A percentile compares a stretch with the other conserved stretches of the same genome.
Evolutionary conservation across 305 asterid genomes (phyloP).

Genomic region (Nicotiana rustica): DNA sequence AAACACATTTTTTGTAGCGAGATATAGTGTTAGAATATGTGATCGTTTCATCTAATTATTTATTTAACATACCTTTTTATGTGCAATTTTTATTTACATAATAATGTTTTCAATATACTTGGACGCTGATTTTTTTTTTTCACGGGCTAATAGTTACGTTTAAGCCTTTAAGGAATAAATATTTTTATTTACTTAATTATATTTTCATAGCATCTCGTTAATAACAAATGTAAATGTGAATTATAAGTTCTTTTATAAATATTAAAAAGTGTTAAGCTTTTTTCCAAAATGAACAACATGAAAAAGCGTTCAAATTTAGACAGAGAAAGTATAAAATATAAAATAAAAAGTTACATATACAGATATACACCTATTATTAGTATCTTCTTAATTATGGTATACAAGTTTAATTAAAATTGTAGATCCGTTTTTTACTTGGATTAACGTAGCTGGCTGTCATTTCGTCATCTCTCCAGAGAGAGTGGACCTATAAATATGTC

Average conservation of each 20-base stretch:
- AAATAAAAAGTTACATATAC: background rate
- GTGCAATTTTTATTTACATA: too few relatives aligned
- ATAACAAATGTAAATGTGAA: background rate
- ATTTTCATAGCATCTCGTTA: background rate
- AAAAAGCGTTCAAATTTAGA: background rate
- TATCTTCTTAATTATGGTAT: too few relatives aligned
- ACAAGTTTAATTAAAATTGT: too few relatives aligned
- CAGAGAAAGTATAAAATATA: background rate
- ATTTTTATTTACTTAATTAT: too few relatives aligned
- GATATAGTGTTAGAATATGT: too few relatives aligned
- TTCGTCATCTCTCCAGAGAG: background rate
- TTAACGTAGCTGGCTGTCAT: background rate
- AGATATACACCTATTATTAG: too few relatives aligned
- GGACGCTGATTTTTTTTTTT: too few relatives aligned
- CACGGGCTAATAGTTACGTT: background rate
- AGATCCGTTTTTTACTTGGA: background rate
- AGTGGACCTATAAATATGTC: slow-evolving; percentile 23
- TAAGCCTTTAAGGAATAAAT: background rate
- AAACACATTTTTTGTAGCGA: too few relatives aligned
- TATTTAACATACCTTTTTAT: too few relatives aligned
- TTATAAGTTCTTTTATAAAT: background rate
- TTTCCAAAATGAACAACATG: background rate
- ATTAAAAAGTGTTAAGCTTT: background rate
- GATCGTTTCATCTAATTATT: too few relatives aligned
- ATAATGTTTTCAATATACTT: too few relatives aligned